Evolutionary conservation across 129 eudicot species (phyloP).

Genomic region (Helichrysum umbraculigerum): DNA sequence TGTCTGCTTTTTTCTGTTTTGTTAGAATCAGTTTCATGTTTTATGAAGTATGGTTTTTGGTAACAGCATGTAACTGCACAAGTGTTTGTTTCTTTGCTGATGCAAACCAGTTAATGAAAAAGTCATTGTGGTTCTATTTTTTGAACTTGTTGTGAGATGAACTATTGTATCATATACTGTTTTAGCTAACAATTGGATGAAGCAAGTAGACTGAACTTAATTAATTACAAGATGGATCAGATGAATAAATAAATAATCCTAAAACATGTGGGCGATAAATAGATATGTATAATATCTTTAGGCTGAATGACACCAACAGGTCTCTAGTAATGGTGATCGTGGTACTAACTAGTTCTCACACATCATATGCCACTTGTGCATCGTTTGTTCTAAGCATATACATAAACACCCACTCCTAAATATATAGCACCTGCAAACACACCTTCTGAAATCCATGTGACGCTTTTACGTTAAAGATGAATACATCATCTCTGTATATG

Average conservation of each 20-base stretch:
- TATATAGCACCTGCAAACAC: not conserved
- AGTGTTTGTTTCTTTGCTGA: too few relatives aligned
- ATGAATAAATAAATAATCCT: not conserved
- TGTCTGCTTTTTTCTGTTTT: not conserved
- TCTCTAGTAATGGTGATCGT: not conserved
- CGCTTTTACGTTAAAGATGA: not conserved
- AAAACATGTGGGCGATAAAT: not conserved
- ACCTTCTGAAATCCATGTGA: conserved; percentile 10
- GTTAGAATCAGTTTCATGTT: not conserved
- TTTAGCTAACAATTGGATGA: not conserved
- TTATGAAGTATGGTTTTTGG: not conserved
- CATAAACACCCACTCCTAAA: not conserved
- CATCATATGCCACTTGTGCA: not conserved
- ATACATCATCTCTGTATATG: not conserved
- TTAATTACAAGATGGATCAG: not conserved
- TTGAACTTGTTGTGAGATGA: not conserved
- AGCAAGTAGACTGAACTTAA: not conserved
- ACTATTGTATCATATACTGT: not conserved
- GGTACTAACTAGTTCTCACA: not conserved
- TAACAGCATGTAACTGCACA: not conserved
- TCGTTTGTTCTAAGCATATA: not conserved
- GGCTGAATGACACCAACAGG: conserved; percentile 1
- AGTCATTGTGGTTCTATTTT: too few relatives aligned
- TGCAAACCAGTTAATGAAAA: not conserved
- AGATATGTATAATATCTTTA: not conserved